Evolutionary conservation across 495 filamentous ascomycete genomes (phyloP).

Genomic region (Lentithecium fluviatile): DNA sequence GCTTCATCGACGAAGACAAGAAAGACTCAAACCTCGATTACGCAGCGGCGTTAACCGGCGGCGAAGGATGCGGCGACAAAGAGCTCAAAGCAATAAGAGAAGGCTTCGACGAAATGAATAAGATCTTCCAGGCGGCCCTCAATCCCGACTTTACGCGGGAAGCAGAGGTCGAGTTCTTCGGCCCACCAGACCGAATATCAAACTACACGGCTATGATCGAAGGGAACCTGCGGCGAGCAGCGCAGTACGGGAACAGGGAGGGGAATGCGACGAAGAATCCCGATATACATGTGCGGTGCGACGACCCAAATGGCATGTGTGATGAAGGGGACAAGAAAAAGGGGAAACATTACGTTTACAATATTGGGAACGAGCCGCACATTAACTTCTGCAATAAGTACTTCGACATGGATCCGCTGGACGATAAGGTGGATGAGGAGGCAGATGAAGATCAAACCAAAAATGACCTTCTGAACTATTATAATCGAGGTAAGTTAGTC

Average conservation of each 20-base stretch:
- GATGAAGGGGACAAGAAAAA: slow-evolving; percentile 4
- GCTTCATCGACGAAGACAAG: slow-evolving; percentile 14
- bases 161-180: slow-evolving; percentile 21
- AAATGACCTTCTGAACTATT: slow-evolving; percentile 15
- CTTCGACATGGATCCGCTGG: slow-evolving; percentile 14
- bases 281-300: slow-evolving; percentile 28
- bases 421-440: slow-evolving; percentile 7
- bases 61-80: slow-evolving; percentile 19
- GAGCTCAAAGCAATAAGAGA: slow-evolving; percentile 14
- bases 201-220: slow-evolving; percentile 23
- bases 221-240: slow-evolving; percentile 16
- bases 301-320: slow-evolving; percentile 23
- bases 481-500: slow-evolving; percentile 24
- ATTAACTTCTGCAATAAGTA: slow-evolving; percentile 27
- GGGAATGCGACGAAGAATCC: slow-evolving; percentile 18
- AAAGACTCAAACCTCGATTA: background rate
- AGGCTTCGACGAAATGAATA: slow-evolving; percentile 26
- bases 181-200: background rate
- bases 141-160: slow-evolving; percentile 9
- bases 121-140: slow-evolving; percentile 12
- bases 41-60: slow-evolving; percentile 16
- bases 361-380: slow-evolving; percentile 30
- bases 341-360: slow-evolving; percentile 21
- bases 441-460: background rate
- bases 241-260: slow-evolving; percentile 20